Evolutionary conservation across 1,139 yeast species (phyloP).

Genomic region (Magnusiomyces tetraspermus): DNA sequence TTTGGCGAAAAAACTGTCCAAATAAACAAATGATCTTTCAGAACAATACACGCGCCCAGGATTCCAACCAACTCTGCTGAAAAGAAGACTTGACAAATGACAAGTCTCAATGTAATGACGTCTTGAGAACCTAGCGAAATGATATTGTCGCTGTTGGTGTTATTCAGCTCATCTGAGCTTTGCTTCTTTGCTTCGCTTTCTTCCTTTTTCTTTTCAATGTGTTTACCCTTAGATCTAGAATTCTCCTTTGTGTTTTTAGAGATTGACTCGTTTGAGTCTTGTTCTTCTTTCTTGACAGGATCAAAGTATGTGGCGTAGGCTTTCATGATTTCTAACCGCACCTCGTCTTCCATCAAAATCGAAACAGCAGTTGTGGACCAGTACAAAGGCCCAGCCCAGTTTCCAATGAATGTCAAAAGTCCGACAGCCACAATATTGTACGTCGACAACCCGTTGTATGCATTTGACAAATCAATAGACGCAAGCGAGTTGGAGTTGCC

Average conservation of each 20-base stretch:
- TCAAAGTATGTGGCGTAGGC: not conserved
- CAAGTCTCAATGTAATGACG: slow-evolving; percentile 27
- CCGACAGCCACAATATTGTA: slow-evolving; percentile 74
- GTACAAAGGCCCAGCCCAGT: slow-evolving; percentile 76
- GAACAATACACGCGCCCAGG: slow-evolving; percentile 57
- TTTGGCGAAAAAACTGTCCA: slow-evolving; percentile 99
- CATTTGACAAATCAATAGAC: slow-evolving; percentile 79
- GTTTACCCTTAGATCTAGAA: not conserved
- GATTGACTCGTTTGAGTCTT: not conserved
- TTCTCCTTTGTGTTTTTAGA: slow-evolving; percentile 8
- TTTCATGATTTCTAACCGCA: slow-evolving; percentile 14
- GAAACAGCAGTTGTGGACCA: slow-evolving; percentile 59
- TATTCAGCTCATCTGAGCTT: no score
- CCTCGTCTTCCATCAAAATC: slow-evolving; percentile 36
- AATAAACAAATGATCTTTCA: slow-evolving; percentile 79
- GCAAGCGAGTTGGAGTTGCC: slow-evolving; percentile 92
- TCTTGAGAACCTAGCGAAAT: slow-evolving; percentile 9
- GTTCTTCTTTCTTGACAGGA: slow-evolving; percentile 1
- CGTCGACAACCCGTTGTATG: slow-evolving; percentile 73
- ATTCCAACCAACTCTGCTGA: slow-evolving; percentile 48
- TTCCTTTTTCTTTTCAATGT: not conserved
- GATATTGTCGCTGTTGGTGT: not conserved
- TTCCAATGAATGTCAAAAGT: slow-evolving; percentile 64
- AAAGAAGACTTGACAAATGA: slow-evolving; percentile 43
- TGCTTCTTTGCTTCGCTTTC: not conserved